Evolutionary conservation across 768 basidiomycete species (phyloP), one percentile per base, ranked within the genome.

Genomic region (Daedaleopsis sinensis): DNA sequence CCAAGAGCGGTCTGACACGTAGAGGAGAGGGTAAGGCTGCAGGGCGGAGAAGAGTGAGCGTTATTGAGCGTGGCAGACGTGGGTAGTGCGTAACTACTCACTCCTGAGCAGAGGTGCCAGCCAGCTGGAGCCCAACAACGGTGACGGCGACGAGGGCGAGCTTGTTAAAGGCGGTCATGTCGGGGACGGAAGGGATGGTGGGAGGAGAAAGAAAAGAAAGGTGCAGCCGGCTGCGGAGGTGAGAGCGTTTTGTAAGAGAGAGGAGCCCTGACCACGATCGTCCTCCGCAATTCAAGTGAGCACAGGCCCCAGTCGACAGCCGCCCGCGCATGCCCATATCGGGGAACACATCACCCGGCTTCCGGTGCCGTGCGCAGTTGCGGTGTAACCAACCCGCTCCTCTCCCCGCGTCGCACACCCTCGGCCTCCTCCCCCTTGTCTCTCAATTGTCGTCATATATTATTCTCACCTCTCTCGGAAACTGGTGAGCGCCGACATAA

Each of bases 1-100:
- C 78, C 65, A 36, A 92, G 65, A 13, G 86, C 74, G 21, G 68
- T 59, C 57, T 78, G 73, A 71, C 90, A 92, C 57, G 73, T 66
- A 1, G 74, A 64, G 0, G 86, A 86, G 46, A 88, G 55, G 32
- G 77, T 77, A 51, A 10, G 27, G 1, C 53, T 54, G 36, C 43
- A 24, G 36, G 52, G 21, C 51, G 46, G 11, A 56, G 16, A 27
- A 46, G 4, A 61, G 42, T 37, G 35, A 48, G 7, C 4, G 4
- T 32, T 32, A 32, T 32, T 32, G 27, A 32, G 27, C 27, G 18
- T 21, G 48, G 21, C 50, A 39, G 51, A 21, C 56, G 44, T 43
- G 58, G 47, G 50, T 47, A 55, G 53, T 23, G 59, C 12, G 8
- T 19, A 49, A 38, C 27, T 27, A 6, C 69, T 61, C 52, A 63